phyloP scores from a whole-genome alignment of 768 basidiomycete species.

The Macrolepiota dolichaula region DNA sequence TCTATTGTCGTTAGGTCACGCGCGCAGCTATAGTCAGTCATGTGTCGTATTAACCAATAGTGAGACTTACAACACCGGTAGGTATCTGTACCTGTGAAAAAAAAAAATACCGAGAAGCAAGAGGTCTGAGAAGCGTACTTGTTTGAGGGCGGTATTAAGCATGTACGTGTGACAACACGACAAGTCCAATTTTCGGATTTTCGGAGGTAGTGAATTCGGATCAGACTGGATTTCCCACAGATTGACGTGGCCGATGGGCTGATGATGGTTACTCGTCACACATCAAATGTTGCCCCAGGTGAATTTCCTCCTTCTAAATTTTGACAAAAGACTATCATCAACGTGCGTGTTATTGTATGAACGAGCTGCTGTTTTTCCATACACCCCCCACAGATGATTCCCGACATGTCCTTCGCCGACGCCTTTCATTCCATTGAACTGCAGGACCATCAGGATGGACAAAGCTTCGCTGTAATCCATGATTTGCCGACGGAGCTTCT shows the following conservation, averaged over 20 bases:
- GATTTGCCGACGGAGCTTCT: slow-evolving; percentile 3
- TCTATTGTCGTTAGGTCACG: background rate
- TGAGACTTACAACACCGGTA: no score
- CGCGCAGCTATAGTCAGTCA: background rate
- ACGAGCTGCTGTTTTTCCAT: background rate
- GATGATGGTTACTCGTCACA: background rate
- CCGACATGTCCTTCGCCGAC: background rate
- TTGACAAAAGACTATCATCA: background rate
- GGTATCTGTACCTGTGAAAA: no score
- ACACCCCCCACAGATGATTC: background rate
- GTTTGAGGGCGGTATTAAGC: no score
- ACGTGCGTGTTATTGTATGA: background rate
- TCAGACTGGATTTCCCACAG: background rate
- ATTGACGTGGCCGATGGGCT: background rate
- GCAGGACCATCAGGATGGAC: background rate
- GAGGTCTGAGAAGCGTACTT: no score
- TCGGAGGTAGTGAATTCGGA: background rate
- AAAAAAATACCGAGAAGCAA: no score
- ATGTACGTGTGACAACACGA: no score
- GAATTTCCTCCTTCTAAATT: background rate
- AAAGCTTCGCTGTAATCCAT: background rate
- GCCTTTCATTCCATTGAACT: background rate
- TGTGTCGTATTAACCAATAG: no score
- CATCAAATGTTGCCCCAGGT: background rate
- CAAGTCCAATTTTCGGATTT: no score